phyloP scores from a whole-genome alignment of 2,329 filamentous ascomycete genomes.

The Ophiostoma australiae region DNA sequence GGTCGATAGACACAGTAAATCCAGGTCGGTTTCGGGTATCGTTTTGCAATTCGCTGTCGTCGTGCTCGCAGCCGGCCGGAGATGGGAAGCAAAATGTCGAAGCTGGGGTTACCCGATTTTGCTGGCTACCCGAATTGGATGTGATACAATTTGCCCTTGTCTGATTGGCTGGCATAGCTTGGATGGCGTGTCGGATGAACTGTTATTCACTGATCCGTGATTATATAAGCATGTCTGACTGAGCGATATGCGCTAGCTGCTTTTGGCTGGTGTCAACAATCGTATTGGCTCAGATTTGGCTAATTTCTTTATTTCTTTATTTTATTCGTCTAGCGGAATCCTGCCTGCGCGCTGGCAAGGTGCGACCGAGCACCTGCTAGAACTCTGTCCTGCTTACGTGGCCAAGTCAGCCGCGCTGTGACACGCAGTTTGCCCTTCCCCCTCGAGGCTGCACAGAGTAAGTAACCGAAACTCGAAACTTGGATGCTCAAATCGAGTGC shows the following conservation, averaged over 20 bases:
- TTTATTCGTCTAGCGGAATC: background rate
- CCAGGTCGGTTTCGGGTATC: background rate
- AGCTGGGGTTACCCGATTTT: slow-evolving; percentile 21
- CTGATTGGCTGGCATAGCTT: slow-evolving; percentile 25
- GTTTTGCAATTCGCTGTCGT: slow-evolving; percentile 14
- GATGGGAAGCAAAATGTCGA: slow-evolving; percentile 18
- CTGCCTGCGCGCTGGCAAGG: background rate
- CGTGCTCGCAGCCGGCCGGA: slow-evolving; percentile 15
- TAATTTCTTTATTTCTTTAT: too few species aligned
- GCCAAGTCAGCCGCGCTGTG: background rate
- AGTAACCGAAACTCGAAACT: background rate
- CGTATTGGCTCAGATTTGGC: background rate
- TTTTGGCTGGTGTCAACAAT: background rate
- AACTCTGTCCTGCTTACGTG: slow-evolving; percentile 2
- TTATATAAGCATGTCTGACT: background rate
- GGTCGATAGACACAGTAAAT: background rate
- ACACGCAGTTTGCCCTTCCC: background rate
- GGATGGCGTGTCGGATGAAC: slow-evolving; percentile 17
- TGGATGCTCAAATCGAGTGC: background rate
- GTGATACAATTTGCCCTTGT: slow-evolving; percentile 26
- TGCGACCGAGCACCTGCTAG: background rate
- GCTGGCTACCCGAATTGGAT: slow-evolving; percentile 13
- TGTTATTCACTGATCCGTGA: slow-evolving; percentile 19
- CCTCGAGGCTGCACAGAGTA: background rate
- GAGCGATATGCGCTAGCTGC: background rate